Evolutionary conservation across 192 early-diverging fungal species (phyloP), one percentile per base, ranked within the genome.

Genomic region (Spinellus fusiger): DNA sequence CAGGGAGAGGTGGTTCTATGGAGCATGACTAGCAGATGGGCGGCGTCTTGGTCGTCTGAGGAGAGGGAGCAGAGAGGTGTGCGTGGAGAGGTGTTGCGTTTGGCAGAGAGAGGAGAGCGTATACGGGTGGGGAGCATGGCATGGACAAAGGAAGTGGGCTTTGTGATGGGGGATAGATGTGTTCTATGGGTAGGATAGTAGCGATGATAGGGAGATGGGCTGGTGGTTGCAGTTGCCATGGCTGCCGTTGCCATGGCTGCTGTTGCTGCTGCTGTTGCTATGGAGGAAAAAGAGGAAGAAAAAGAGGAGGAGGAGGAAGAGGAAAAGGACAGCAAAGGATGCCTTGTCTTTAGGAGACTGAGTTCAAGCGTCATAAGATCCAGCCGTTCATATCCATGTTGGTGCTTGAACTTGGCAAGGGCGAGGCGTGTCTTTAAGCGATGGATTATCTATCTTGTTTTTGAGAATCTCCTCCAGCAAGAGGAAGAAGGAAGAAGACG

Each of bases 11-110:
- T 13, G 33, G 35, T 61, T 20, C 58, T 59, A 40, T 68, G 66
- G 6, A 68, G 59, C 66, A 68, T 68, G 23, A 68, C 66, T 32
- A 68, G 46, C 15, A 68, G 38, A 27, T 68, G 61, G 13, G 66
- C 66, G 1, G 66, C 66, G 49, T 68, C 66, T 56, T 60, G 53
- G 49, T 68, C 66, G 29, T 61, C 49, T 23, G 49, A 51, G 2
- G 49, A 51, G 5, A 51, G 22, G 7, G 49, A 51, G n/a, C n/a
- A n/a, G n/a, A n/a, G n/a, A n/a, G 48, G 28, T 22, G 35, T 34
- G 12, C 32, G 49, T 8, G 61, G 61, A 28, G 61, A 63, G 1
- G 61, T 63, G n/a, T 49, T 63, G 16, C 61, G 34, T 38, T 63
- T 53, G 26, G 51, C 61, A 3, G 61, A 63, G 10, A 54, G 31